Base-by-base conservation (phyloP, 768 basidiomycete species). In the Floccularia luteovirens region DNA sequence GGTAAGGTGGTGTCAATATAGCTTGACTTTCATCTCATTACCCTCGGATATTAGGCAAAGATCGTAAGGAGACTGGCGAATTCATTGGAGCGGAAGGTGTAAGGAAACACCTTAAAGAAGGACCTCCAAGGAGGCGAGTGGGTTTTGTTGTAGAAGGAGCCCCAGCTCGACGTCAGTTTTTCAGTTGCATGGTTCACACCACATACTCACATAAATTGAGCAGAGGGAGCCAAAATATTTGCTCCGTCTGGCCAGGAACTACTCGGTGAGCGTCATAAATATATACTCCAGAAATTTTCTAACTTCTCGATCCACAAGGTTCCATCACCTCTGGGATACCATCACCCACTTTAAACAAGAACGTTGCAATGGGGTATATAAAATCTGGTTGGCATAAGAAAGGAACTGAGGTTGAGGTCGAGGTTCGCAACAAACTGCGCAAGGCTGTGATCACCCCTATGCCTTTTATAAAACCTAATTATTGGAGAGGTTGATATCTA, bases 291-390 rank as follows among this genome's bases (percentile, higher is more conserved):
- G n/a, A 7, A 6, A 14, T 34, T 19, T 30, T 8, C 14, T 30
- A 30, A 10, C 8, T 14, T 30, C 27, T 10, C 27, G 27, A 19
- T 17, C 7, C 32, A 14, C 16, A 56, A 77, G 90, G 90, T 24
- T 56, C 62, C 10, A 75, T 98, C 33, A 99, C 93, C 0, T 97
- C 92, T 0, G 96, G 94, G 33, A 96, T 98, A 46, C 96, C 96
- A 11, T 91, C 91, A 0, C 94, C 93, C 0, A 84, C 90, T 1
- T 67, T 91, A 2, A 78, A 77, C 1, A 82, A 83, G 58, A 97
- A 99, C 60, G 90, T 98, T 49, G 90, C 93, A 1, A 98, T 98
- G 94, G 94, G 81, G 1, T 98, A 98, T 52, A 73, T 97, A 34
- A 57, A 67, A 46, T 73, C 67, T 16, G 91, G 90, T 0, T 79